A percentile compares a stretch with the other conserved stretches of the same genome.
phyloP scores from a whole-genome alignment of 2,329 filamentous ascomycete genomes.

The Aspergillus intermedius region DNA sequence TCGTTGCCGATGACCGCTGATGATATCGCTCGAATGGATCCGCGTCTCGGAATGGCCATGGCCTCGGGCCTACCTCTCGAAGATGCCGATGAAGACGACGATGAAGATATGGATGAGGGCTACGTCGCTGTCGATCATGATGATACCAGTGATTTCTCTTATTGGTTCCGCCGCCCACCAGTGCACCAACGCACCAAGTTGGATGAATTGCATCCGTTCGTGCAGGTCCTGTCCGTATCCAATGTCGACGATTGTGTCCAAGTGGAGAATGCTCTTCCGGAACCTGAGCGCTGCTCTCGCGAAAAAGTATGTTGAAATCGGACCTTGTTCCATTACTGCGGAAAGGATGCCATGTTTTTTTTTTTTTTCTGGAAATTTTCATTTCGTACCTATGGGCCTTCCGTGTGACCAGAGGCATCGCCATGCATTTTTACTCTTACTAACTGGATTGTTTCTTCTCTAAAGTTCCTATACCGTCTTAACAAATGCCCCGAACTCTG shows the following conservation, averaged over 20 bases:
- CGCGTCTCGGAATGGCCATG: constrained; percentile 20
- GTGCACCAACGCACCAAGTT: constrained; percentile 31
- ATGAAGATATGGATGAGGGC: constrained; percentile 34
- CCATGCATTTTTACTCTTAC: not conserved
- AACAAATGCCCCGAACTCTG: constrained; percentile 67
- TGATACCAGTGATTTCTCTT: constrained; percentile 34
- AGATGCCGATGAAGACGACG: constrained; percentile 21
- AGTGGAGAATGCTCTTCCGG: constrained; percentile 56
- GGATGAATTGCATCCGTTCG: constrained; percentile 63
- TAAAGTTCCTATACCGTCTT: constrained; percentile 69
- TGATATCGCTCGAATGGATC: constrained; percentile 24
- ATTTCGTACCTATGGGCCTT: not conserved
- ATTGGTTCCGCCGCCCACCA: constrained; percentile 36
- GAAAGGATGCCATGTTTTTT: not conserved
- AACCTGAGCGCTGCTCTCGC: constrained; percentile 49
- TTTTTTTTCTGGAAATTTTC: not conserved
- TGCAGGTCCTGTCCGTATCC: constrained; percentile 60
- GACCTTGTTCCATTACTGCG: not conserved
- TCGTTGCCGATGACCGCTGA: constrained; percentile 20
- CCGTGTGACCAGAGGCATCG: not conserved
- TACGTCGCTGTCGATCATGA: constrained; percentile 38
- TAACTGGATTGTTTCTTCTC: constrained; percentile 6
- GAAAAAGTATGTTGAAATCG: constrained; percentile 49
- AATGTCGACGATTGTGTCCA: constrained; percentile 49
- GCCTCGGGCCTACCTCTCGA: constrained; percentile 26